Evolutionary conservation across 2,329 filamentous ascomycete species (phyloP).

Genomic region (Catunica adiposa): DNA sequence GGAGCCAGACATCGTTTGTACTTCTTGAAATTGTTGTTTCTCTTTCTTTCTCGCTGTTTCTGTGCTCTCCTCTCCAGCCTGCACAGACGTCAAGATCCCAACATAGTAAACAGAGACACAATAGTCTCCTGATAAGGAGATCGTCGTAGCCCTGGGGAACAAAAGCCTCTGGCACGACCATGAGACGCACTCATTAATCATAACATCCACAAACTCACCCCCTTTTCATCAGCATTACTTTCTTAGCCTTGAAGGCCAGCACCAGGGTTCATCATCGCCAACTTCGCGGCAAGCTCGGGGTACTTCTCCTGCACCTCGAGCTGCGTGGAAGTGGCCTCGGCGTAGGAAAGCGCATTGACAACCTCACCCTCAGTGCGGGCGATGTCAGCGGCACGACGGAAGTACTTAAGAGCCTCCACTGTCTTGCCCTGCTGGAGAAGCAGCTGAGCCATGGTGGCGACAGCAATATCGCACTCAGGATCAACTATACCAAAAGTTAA

Average conservation of each 20-base stretch:
- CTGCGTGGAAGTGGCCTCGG: slow-evolving; percentile 90
- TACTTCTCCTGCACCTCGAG: slow-evolving; percentile 83
- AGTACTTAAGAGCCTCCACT: slow-evolving; percentile 85
- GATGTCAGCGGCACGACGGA: slow-evolving; percentile 88
- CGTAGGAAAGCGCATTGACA: slow-evolving; percentile 89
- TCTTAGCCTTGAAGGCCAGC: slow-evolving; percentile 2
- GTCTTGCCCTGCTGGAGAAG: slow-evolving; percentile 97
- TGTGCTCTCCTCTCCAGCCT: background rate
- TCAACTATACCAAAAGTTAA: slow-evolving; percentile 46
- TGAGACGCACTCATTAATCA: background rate
- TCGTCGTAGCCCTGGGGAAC: background rate
- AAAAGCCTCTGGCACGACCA: background rate
- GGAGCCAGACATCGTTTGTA: background rate
- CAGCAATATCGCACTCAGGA: slow-evolving; percentile 95
- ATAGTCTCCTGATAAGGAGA: background rate
- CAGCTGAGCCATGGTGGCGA: slow-evolving; percentile 95
- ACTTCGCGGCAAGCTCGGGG: slow-evolving; percentile 57
- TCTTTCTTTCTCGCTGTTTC: background rate
- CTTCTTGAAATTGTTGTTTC: background rate
- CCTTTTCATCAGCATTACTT: background rate
- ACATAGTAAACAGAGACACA: background rate
- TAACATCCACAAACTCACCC: background rate
- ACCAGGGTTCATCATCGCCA: slow-evolving; percentile 22
- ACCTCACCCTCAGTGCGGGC: slow-evolving; percentile 90
- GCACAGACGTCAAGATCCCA: too few relatives aligned